Base-by-base conservation (phyloP, 139 green algal species). In the Chlorella ohadii region DNA sequence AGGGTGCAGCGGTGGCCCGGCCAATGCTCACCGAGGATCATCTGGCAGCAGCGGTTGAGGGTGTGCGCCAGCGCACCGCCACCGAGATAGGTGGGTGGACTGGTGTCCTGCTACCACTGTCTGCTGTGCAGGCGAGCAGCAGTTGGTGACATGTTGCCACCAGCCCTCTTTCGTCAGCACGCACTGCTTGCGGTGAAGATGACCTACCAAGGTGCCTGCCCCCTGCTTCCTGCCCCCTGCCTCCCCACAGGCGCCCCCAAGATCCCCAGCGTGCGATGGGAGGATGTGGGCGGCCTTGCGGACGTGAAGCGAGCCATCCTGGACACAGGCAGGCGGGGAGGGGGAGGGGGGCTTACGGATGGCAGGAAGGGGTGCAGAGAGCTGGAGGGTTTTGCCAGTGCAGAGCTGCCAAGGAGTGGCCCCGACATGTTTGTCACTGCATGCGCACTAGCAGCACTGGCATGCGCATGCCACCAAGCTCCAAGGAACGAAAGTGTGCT, bases 231-330 rank as follows among this genome's bases (percentile, higher is more conserved):
- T 36, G 27, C 16, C 65, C 12, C 19, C 3, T 27, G 1, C 19
- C 66, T 16, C 17, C 20, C 16, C 31, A 1, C 68, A 76, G 68
- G 95, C 3, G 92, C 92, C 1, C 90, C 90, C 38, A 83, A 80
- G n/a, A 86, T 87, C 67, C 84, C 96, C 15, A 87, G 96, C 81
- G 96, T 99, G 51, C 77, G 74, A 31, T 99, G 96, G 96, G 93
- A 96, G 34, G 96, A 99, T 85, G 94, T 99, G 15, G 96, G 96
- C 1, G 96, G 96, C 0, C 87, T 99, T 75, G 93, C 95, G 64
- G 92, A 95, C 33, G 92, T 94, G 55, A 98, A 98, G 89, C 38
- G 73, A n/a, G 84, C 91, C n/a, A 95, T 98, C 63, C 88, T 97
- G 36, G 96, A 99, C 86, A 98, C 96, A 0, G 63, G 74, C 63